Conservation (phyloP, 1,284 basidiomycete species). For the Dichomitus squalens region DNA sequence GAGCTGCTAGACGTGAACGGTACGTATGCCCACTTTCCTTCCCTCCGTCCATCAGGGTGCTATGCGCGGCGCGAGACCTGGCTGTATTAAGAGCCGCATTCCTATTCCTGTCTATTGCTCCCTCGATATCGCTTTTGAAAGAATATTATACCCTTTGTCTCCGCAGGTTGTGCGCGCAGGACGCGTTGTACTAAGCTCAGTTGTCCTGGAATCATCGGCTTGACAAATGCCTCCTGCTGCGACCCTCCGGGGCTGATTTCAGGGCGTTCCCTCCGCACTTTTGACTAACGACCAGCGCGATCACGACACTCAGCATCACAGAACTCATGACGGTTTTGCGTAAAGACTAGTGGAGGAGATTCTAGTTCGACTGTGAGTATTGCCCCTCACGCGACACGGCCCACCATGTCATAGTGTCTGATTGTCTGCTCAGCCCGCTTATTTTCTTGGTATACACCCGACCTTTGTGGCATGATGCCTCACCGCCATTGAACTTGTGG, state of each 20-base stretch:
- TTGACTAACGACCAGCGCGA: neutral
- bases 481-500: neutral
- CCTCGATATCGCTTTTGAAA: slow-evolving; percentile 1
- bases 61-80: neutral
- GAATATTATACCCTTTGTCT: neutral
- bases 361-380: neutral
- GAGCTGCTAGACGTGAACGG: neutral
- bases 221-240: neutral
- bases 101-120: slow-evolving; percentile 6
- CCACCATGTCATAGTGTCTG: neutral
- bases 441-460: neutral
- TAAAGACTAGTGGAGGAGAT: neutral
- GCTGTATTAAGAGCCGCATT: slow-evolving; percentile 2
- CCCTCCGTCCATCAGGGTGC: slow-evolving; percentile 2
- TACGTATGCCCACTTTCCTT: neutral
- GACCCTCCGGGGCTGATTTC: neutral
- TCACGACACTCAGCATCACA: neutral
- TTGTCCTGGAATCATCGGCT: neutral
- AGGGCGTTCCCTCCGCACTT: neutral
- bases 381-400: neutral
- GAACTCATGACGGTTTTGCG: neutral
- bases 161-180: slow-evolving; percentile 4
- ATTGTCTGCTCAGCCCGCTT: neutral
- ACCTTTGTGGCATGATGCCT: slow-evolving; percentile 8
- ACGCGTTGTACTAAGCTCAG: slow-evolving; percentile 8